A percentile compares a stretch with the other conserved stretches of the same genome.
Conservation (phyloP, 1,139 yeast species). For the Blastobotrys serpentis region DNA sequence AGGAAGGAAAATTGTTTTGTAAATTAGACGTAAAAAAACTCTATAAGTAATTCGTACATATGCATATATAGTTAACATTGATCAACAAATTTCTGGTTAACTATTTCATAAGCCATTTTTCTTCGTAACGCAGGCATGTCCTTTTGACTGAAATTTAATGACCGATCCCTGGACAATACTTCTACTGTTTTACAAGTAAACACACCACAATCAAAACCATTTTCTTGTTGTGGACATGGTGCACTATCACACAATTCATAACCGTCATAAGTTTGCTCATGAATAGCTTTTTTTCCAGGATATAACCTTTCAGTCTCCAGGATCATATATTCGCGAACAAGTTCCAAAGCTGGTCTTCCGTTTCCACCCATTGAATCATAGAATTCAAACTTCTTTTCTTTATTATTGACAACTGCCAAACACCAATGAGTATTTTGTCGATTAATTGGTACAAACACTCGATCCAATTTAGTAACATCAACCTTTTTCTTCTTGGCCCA, state of each 20-base stretch:
- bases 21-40: neutral
- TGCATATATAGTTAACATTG: conserved; percentile 7
- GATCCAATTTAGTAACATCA: conserved; percentile 60
- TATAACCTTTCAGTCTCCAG: conserved; percentile 33
- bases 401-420: conserved; percentile 71
- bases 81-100: conserved; percentile 13
- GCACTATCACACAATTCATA: conserved; percentile 38
- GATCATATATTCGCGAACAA: conserved; percentile 50
- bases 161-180: conserved; percentile 49
- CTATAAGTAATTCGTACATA: conserved; percentile 7
- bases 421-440: conserved; percentile 91
- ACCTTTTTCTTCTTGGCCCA: conserved; percentile 89
- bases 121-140: conserved; percentile 72
- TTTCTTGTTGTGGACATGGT: conserved; percentile 78
- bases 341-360: conserved; percentile 49
- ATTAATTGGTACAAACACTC: conserved; percentile 80
- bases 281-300: conserved; percentile 39
- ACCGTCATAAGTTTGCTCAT: conserved; percentile 31
- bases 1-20: neutral
- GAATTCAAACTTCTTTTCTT: conserved; percentile 57
- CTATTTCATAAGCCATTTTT: conserved; percentile 60
- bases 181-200: conserved; percentile 81
- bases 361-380: conserved; percentile 76
- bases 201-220: conserved; percentile 95
- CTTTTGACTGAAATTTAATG: conserved; percentile 56